Evolutionary conservation across 306 rosid species (phyloP).

Genomic region (Geum urbanum): DNA sequence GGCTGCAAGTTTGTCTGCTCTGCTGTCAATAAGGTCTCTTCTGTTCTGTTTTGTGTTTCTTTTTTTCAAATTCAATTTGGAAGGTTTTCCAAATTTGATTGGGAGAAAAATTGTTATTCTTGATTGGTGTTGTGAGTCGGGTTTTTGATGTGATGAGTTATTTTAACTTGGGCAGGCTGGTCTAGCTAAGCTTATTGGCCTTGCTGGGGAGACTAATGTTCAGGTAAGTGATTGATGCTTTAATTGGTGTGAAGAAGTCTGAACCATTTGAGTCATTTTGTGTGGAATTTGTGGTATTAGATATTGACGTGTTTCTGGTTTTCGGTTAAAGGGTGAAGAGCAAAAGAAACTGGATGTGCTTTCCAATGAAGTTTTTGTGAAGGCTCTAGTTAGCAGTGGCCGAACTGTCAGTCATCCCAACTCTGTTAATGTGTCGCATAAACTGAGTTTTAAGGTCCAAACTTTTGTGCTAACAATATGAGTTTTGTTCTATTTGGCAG

Average conservation of each 20-base stretch:
- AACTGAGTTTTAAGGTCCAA: background rate
- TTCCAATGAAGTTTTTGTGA: slow-evolving; percentile 86
- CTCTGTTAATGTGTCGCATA: background rate
- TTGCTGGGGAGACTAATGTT: slow-evolving; percentile 96
- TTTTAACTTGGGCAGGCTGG: slow-evolving; percentile 62
- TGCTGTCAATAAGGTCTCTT: slow-evolving; percentile 71
- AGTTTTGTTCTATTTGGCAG: slow-evolving; percentile 37
- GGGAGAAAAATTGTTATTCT: background rate
- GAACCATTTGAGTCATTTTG: background rate
- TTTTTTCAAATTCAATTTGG: background rate
- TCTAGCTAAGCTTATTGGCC: slow-evolving; percentile 94
- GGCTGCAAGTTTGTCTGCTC: slow-evolving; percentile 96
- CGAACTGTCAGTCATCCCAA: slow-evolving; percentile 56
- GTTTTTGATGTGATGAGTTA: background rate
- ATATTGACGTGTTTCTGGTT: slow-evolving; percentile 4
- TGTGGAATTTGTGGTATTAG: background rate
- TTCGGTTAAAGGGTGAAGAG: slow-evolving; percentile 77
- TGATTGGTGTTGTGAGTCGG: background rate
- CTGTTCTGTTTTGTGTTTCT: background rate
- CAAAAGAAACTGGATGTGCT: slow-evolving; percentile 97
- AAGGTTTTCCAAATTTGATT: slow-evolving; percentile 1
- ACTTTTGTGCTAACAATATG: slow-evolving; percentile 25
- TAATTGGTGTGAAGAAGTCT: background rate
- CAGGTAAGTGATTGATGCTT: slow-evolving; percentile 48
- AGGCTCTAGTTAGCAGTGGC: slow-evolving; percentile 92